Conservation (phyloP, 768 basidiomycete species). For the Baorangia bicolor region DNA sequence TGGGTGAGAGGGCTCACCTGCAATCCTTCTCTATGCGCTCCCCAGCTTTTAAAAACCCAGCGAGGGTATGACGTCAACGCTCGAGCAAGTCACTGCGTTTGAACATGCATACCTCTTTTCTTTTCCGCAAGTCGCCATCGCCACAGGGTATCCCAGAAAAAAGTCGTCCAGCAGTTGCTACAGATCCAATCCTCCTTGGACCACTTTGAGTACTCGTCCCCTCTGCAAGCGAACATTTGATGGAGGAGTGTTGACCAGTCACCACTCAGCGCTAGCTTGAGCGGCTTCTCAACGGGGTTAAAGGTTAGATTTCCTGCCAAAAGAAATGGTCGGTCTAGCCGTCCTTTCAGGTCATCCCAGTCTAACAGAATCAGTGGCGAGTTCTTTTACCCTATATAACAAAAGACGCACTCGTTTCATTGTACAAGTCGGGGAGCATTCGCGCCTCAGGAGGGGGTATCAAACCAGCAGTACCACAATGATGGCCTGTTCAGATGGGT, state of each 20-base stretch:
- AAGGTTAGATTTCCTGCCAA: neutral
- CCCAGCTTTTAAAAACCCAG: neutral
- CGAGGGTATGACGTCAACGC: neutral
- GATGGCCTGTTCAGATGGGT: neutral
- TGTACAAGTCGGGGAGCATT: neutral
- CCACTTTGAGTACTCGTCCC: neutral
- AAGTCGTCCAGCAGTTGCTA: neutral
- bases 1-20: neutral
- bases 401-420: neutral
- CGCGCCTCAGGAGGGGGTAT: neutral
- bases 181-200: conserved; percentile 4
- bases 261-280: neutral
- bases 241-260: conserved; percentile 2
- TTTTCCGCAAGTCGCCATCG: neutral
- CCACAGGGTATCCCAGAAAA: neutral
- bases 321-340: neutral
- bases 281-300: neutral
- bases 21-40: neutral
- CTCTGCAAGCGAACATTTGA: neutral
- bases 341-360: conserved; percentile 2
- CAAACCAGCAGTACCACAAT: neutral
- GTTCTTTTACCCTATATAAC: neutral
- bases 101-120: neutral
- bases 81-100: too few relatives aligned
- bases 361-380: neutral